These are phyloP conservation scores for Cercospora sesami DNA, from an alignment of 2,329 filamentous ascomycete species.

Conservation along the genomic window DNA sequence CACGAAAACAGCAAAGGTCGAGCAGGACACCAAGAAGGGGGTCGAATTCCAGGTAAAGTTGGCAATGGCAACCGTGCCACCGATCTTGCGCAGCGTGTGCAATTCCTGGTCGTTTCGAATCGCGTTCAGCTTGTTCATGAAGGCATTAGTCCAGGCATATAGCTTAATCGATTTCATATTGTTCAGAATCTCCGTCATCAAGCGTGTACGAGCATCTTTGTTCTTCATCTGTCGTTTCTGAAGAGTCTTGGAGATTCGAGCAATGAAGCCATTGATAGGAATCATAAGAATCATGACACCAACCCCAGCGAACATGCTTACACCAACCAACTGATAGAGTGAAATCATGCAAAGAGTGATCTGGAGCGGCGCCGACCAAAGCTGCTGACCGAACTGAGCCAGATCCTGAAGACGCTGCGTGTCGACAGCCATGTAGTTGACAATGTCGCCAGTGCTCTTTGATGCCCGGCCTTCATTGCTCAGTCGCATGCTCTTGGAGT, in stretches of 20 bases:
- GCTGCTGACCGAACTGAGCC: constrained; percentile 89
- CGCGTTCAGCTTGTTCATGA: constrained; percentile 95
- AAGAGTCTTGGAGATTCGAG: constrained; percentile 86
- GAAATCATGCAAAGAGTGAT: constrained; percentile 95
- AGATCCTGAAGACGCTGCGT: constrained; percentile 92
- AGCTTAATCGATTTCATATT: constrained; percentile 99
- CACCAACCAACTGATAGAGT: constrained; percentile 89
- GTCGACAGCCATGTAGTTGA: constrained; percentile 99
- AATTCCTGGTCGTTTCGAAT: constrained; percentile 95
- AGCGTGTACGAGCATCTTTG: constrained; percentile 86
- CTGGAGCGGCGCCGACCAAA: constrained; percentile 97
- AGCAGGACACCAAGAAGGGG: constrained; percentile 95
- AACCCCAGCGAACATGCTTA: constrained; percentile 93
- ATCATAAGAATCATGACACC: constrained; percentile 97
- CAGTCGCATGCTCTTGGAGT: constrained; percentile 82
- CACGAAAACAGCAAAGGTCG: constrained; percentile 92
- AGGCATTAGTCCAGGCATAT: constrained; percentile 94
- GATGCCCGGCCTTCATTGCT: constrained; percentile 88
- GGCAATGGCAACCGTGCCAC: constrained; percentile 86
- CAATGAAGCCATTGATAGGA: constrained; percentile 89
- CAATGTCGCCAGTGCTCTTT: constrained; percentile 95
- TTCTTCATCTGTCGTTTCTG: constrained; percentile 99
- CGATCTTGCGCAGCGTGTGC: constrained; percentile 93
- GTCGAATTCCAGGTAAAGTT: constrained; percentile 99
- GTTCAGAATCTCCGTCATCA: constrained; percentile 97